Percentiles rank a stretch among this genome's conserved stretches.
phyloP scores from a whole-genome alignment of 2,329 filamentous ascomycete species.

The Laburnicola sp. region DNA sequence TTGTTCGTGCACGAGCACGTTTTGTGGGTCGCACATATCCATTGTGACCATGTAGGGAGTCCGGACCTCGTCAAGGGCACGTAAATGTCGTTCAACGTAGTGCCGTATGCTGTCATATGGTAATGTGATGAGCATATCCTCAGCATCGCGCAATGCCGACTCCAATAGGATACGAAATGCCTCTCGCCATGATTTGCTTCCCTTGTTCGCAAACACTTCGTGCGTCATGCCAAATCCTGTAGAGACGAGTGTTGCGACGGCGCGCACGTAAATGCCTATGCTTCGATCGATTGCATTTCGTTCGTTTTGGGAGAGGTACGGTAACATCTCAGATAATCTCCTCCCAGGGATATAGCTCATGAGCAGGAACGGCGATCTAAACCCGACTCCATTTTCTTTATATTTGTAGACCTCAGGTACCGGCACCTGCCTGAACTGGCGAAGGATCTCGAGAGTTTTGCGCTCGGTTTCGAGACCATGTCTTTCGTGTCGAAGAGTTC shows the following conservation, averaged over 20 bases:
- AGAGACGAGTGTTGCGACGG: conserved; percentile 52
- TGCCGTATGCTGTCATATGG: conserved; percentile 60
- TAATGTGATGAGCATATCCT: conserved; percentile 61
- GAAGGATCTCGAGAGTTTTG: conserved; percentile 44
- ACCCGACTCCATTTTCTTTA: conserved; percentile 31
- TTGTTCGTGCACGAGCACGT: conserved; percentile 56
- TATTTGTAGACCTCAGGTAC: conserved; percentile 48
- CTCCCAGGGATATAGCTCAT: conserved; percentile 40
- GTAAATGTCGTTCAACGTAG: conserved; percentile 50
- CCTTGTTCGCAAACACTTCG: conserved; percentile 51
- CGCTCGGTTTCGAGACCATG: conserved; percentile 47
- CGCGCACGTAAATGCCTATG: conserved; percentile 47
- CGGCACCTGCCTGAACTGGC: conserved; percentile 40
- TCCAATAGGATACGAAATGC: conserved; percentile 59
- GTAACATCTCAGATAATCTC: conserved; percentile 34
- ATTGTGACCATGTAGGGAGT: conserved; percentile 57
- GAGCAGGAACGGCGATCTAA: conserved; percentile 41
- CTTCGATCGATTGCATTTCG: conserved; percentile 46
- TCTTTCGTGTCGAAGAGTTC: conserved; percentile 50
- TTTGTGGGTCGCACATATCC: conserved; percentile 53
- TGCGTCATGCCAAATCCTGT: conserved; percentile 55
- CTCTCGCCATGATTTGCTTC: conserved; percentile 56
- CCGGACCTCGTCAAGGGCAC: conserved; percentile 54
- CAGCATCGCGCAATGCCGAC: conserved; percentile 58
- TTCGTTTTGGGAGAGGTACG: conserved; percentile 41